A percentile compares a stretch with the other conserved stretches of the same genome.
Conservation (phyloP, 805 yeast species). For the Henningerozyma blattae region DNA sequence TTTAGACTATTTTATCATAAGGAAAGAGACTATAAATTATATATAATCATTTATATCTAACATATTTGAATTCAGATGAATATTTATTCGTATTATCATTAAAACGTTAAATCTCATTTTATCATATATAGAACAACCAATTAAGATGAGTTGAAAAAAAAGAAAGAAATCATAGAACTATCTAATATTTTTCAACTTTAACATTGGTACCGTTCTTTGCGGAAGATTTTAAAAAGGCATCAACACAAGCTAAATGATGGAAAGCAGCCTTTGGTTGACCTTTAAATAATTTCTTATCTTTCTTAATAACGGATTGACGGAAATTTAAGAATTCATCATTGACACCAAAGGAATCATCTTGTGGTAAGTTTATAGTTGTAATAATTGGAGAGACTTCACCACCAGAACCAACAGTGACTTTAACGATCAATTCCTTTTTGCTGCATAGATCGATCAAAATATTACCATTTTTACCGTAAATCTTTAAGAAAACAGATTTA, state of each 20-base stretch:
- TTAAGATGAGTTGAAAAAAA: neutral
- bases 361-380: conserved; percentile 26
- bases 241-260: conserved; percentile 88
- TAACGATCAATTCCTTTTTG: conserved; percentile 27
- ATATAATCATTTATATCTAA: neutral
- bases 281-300: conserved; percentile 45
- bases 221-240: conserved; percentile 71
- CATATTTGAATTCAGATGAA: too few relatives aligned
- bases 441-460: conserved; percentile 51
- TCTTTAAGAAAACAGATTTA: conserved; percentile 51
- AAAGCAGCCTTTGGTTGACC: conserved; percentile 69
- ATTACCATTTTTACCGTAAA: conserved; percentile 75
- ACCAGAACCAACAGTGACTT: conserved; percentile 20
- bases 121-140: neutral
- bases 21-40: neutral
- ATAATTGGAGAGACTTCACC: conserved; percentile 18
- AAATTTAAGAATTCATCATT: conserved; percentile 43
- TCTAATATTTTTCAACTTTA: conserved; percentile 27
- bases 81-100: too few relatives aligned
- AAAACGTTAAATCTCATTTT: too few relatives aligned
- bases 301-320: conserved; percentile 45
- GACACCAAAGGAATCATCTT: conserved; percentile 42
- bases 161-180: neutral
- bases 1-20: neutral
- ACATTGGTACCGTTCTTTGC: conserved; percentile 39